Conservation (phyloP, 139 green algal species). For the Nannochloris sp. region DNA sequence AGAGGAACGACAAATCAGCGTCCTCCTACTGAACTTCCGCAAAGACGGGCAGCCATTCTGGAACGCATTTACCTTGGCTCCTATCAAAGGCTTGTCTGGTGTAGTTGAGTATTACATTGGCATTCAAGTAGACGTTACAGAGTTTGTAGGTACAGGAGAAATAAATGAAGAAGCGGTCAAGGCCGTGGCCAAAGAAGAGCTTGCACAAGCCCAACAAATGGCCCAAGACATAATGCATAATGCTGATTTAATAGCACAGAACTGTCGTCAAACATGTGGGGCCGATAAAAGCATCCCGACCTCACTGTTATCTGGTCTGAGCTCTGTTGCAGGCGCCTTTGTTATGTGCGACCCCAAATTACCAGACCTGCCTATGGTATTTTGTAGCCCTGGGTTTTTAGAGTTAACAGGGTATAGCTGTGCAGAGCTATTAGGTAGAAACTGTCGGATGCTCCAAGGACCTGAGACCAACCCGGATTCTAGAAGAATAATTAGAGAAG, state of each 20-base stretch:
- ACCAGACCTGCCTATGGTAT: constrained; percentile 59
- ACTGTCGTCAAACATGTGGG: background rate
- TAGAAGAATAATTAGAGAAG: constrained; percentile 28
- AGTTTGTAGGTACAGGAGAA: constrained; percentile 5
- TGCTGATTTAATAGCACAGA: background rate
- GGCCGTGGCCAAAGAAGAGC: background rate
- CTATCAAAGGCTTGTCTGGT: constrained; percentile 21
- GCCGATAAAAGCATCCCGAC: constrained; percentile 22
- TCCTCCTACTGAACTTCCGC: constrained; percentile 60
- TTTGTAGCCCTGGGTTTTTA: constrained; percentile 47
- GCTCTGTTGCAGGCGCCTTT: constrained; percentile 44
- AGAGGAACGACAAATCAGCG: constrained; percentile 29
- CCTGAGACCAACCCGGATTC: constrained; percentile 24
- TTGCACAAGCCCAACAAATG: background rate
- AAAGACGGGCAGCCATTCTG: constrained; percentile 38
- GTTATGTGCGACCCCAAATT: constrained; percentile 45
- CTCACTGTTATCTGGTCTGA: constrained; percentile 40
- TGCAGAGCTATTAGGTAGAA: background rate
- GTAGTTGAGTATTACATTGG: constrained; percentile 64
- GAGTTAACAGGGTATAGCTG: constrained; percentile 27
- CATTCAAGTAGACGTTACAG: constrained; percentile 63
- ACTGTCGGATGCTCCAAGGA: constrained; percentile 33
- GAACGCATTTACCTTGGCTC: constrained; percentile 36
- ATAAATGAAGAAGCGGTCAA: background rate
- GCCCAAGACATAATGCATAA: constrained; percentile 7